phyloP scores from a whole-genome alignment of 2,329 filamentous ascomycete genomes.

The Beauveria medogensis region DNA sequence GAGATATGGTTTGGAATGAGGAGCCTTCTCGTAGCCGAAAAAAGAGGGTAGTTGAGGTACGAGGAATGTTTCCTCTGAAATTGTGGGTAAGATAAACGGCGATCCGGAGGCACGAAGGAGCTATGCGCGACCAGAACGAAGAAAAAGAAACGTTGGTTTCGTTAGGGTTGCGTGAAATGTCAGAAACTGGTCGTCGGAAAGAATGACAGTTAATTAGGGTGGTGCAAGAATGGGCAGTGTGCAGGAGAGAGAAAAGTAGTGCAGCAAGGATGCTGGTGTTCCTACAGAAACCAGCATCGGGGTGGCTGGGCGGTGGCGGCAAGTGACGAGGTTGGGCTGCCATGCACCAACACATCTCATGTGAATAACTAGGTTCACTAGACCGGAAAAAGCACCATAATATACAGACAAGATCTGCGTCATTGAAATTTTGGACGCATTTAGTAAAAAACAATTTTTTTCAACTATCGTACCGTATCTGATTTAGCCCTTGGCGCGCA shows the following conservation, averaged over 20 bases:
- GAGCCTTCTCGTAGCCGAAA: not conserved
- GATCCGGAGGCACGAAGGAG: not conserved
- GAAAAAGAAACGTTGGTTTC: not conserved
- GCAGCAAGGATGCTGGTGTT: not conserved
- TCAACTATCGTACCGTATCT: not conserved
- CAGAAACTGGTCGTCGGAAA: not conserved
- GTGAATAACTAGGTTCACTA: too few relatives aligned
- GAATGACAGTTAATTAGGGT: not conserved
- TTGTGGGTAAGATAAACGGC: not conserved
- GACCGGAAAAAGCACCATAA: not conserved
- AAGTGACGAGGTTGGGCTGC: conserved; percentile 4
- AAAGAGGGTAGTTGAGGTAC: not conserved
- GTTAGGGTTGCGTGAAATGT: not conserved
- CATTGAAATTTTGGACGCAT: not conserved
- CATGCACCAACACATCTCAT: not conserved
- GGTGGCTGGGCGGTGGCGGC: conserved; percentile 7
- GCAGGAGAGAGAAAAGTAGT: not conserved
- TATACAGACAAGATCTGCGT: not conserved
- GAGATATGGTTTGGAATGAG: not conserved
- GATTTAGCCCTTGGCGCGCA: not conserved
- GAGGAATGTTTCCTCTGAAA: not conserved
- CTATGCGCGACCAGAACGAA: not conserved
- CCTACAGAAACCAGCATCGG: conserved; percentile 9
- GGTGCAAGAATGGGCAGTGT: not conserved
- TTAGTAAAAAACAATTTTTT: not conserved